These are phyloP conservation scores for Aplosporella prunicola DNA, from an alignment of 2,329 filamentous ascomycete species.

Conservation along the genomic window DNA sequence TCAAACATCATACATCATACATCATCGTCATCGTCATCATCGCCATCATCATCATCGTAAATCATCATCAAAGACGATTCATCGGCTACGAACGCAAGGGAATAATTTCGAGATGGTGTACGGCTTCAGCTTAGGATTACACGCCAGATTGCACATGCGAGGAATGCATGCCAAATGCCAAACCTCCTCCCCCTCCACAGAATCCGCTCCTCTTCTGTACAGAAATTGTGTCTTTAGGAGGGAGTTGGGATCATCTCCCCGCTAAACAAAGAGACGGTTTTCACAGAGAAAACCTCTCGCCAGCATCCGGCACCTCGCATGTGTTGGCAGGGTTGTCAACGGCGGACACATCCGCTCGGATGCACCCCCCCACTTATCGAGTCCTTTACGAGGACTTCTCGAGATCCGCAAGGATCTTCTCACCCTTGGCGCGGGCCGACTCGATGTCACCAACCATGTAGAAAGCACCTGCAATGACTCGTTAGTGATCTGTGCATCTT, in stretches of 20 bases:
- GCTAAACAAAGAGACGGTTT: neutral
- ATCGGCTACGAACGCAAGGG: constrained; percentile 1
- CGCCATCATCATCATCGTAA: neutral
- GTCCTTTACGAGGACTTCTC: constrained; percentile 39
- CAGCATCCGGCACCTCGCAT: too few relatives aligned
- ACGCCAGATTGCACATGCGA: constrained; percentile 11
- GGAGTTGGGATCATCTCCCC: too few relatives aligned
- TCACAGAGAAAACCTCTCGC: neutral
- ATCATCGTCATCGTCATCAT: neutral
- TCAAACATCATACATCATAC: neutral
- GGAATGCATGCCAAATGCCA: constrained; percentile 2
- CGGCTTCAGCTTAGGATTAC: constrained; percentile 12
- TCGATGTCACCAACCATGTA: constrained; percentile 99
- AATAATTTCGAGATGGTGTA: constrained; percentile 7
- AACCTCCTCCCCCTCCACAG: constrained; percentile 1
- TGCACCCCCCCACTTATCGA: neutral
- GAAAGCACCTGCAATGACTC: constrained; percentile 49
- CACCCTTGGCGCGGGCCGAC: constrained; percentile 89
- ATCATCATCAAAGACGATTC: too few relatives aligned
- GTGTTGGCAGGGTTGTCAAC: too few relatives aligned
- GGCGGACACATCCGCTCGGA: too few relatives aligned
- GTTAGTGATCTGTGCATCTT: constrained; percentile 14
- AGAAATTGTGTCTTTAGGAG: too few relatives aligned
- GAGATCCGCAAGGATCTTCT: constrained; percentile 98
- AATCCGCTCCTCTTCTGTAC: constrained; percentile 10